Evolutionary conservation across 2,329 filamentous ascomycete genomes (phyloP).

Genomic region (Claviceps sp.): DNA sequence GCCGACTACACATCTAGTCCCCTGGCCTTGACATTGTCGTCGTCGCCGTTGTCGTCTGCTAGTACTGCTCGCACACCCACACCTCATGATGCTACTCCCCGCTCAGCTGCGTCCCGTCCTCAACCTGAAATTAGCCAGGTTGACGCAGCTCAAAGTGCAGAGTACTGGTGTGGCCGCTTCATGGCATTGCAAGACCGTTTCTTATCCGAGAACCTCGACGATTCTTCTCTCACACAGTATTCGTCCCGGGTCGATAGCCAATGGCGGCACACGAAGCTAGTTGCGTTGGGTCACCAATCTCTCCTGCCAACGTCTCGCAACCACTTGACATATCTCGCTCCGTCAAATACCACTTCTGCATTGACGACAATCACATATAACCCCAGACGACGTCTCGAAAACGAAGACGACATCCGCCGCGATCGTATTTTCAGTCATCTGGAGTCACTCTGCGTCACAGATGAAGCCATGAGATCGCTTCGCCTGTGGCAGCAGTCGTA

Average conservation of each 20-base stretch:
- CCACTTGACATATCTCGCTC: constrained; percentile 16
- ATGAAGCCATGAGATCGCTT: constrained; percentile 33
- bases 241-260: not conserved
- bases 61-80: not conserved
- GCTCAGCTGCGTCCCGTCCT: constrained; percentile 1
- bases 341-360: constrained; percentile 20
- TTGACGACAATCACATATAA: constrained; percentile 13
- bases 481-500: constrained; percentile 35
- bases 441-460: constrained; percentile 31
- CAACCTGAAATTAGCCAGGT: constrained; percentile 19
- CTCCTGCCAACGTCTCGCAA: not conserved
- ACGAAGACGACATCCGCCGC: constrained; percentile 28
- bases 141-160: constrained; percentile 28
- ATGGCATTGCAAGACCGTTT: constrained; percentile 38
- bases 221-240: constrained; percentile 1
- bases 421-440: constrained; percentile 33
- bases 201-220: constrained; percentile 14
- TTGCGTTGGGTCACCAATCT: not conserved
- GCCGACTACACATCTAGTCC: not conserved
- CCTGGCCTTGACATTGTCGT: not conserved
- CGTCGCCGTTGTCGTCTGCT: not conserved
- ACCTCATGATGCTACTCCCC: not conserved
- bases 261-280: not conserved
- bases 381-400: constrained; percentile 10
- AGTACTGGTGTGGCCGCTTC: constrained; percentile 52